Evolutionary conservation across 1,139 yeast species (phyloP).

Genomic region (Taiozyma sp.): DNA sequence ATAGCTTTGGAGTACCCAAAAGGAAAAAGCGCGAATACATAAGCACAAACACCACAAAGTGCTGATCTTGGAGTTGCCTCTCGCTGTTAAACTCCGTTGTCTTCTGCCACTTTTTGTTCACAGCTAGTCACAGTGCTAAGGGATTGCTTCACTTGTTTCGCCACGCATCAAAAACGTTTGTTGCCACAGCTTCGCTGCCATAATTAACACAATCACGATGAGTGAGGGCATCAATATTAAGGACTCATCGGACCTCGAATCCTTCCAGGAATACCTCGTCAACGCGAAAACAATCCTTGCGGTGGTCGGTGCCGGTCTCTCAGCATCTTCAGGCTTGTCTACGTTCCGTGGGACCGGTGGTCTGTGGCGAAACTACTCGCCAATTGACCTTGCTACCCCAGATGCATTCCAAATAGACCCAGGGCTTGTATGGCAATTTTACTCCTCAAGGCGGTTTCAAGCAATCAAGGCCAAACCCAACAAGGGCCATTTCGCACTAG

Average conservation of each 20-base stretch:
- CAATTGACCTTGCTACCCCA: slow-evolving; percentile 85
- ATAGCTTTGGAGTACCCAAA: not conserved
- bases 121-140: not conserved
- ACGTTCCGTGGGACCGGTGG: slow-evolving; percentile 74
- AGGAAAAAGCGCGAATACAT: not conserved
- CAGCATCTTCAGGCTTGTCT: slow-evolving; percentile 73
- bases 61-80: not conserved
- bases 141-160: not conserved
- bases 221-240: slow-evolving; percentile 4
- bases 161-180: not conserved
- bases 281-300: slow-evolving; percentile 59
- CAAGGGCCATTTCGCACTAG: slow-evolving; percentile 65
- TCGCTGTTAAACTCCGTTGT: not conserved
- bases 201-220: not conserved
- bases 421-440: slow-evolving; percentile 86
- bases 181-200: not conserved
- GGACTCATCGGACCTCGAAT: slow-evolving; percentile 26
- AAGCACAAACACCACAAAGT: not conserved
- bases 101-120: not conserved
- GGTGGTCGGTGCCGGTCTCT: slow-evolving; percentile 80
- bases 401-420: slow-evolving; percentile 85
- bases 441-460: slow-evolving; percentile 59
- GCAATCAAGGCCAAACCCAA: slow-evolving; percentile 72
- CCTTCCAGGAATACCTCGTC: slow-evolving; percentile 54
- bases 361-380: slow-evolving; percentile 72